Base-by-base conservation (phyloP, 164 flowering plant species). In the Houttuynia cordata region DNA sequence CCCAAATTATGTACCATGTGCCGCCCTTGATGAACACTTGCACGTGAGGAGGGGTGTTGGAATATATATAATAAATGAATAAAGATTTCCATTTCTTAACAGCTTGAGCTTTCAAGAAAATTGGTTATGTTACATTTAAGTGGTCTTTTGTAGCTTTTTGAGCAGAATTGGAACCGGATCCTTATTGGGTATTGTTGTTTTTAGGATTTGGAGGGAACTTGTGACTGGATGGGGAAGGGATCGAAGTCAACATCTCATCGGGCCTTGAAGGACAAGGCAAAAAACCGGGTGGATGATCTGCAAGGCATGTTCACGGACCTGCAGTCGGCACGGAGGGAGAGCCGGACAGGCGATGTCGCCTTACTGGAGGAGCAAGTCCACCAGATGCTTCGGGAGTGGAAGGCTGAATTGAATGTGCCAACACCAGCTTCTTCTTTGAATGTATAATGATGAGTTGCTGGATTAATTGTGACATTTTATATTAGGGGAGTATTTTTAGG, bases 341-440 rank as follows among this genome's bases (percentile, higher is more conserved):
- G 96, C 71, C 87, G 97, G 7, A 14, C 76, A 0, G 61, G 70
- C 25, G 96, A 91, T 69, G 86, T 67, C 0, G 77, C 84, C 0
- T 73, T 91, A 42, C 81, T 88, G 22, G 97, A 91, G 70, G 99
- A 94, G 75, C 96, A 91, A 72, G 95, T 94, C 39, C 86, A 94
- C 73, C 96, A 82, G 83, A 88, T 91, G 96, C 83, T 94, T 40
- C 80, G 92, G 0, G 99, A 94, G 70, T 94, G 99, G 99, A 85
- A 88, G 62, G 64, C 95, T 13, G 99, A 94, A 64, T 91, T 94
- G 61, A 84, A 94, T 60, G 85, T 86, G 74, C 91, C 96, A 39
- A 81, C 97, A 57, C 96, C 99, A 0, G 91, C 96, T 9, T 76
- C 95, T 24, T 92, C 98, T 25, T 67, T 91, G 59, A 93, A 74